Base-by-base conservation (phyloP, 2,329 filamentous ascomycete genomes). In the Phialophora verrucosa region DNA sequence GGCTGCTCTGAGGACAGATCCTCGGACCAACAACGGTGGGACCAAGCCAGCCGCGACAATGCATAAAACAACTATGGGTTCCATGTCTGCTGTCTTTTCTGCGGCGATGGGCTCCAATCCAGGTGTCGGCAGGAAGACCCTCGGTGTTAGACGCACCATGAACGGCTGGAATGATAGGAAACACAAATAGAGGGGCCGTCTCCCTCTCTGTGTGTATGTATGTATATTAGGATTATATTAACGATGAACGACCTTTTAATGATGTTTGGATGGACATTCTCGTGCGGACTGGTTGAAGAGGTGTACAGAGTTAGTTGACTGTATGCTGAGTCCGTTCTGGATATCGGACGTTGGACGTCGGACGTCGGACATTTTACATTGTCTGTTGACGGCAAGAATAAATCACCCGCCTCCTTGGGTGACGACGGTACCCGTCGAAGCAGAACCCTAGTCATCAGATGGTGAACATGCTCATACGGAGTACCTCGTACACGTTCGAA, bases 131-230 rank as follows among this genome's bases (percentile, higher is more conserved):
- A 76, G 75, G 61, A 78, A 76, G 71, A 81, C 79, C 20, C 67
- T 81, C 63, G 80, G 80, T 31, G 76, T 81, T 60, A 76, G 80
- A 50, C 75, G 79, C 59, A 79, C 75, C 58, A 78, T 80, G 76
- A 79, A 75, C 70, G 78, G 79, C 54, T 81, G 80, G 80, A 76
- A 77, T 20, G 64, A 65, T 12, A 31, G 64, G 49, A 70, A 66
- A 54, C 63, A 69, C 38, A 69, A 67, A 50, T 70, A 50, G n/a
- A 31, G 32, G 11, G 32, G 32, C 10, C 3, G 11, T 35, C 32
- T 35, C 10, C 3, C 10, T 35, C 2, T 12, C 2, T 35, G 10
- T 6, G 38, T 44, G 38, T 42, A 4, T 42, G 5, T n/a, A 44
- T 8, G 5, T n/a, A 44, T 44, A n/a, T n/a, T 42, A 42, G 35